These are phyloP conservation scores for Bipolaris zeicola DNA, from an alignment of 2,329 filamentous ascomycete genomes.

Conservation along the genomic window DNA sequence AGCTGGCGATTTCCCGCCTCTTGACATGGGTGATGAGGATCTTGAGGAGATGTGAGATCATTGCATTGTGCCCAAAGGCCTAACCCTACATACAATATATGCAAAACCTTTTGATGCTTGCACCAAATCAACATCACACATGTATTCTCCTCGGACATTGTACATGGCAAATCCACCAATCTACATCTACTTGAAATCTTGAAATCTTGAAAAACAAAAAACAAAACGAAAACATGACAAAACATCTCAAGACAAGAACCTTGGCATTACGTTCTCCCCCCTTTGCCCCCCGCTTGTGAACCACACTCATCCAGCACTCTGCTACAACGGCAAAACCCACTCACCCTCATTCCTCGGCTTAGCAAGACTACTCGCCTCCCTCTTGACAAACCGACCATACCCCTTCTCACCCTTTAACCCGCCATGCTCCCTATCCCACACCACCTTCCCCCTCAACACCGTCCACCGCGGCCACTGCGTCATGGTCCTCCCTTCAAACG, in stretches of 20 bases:
- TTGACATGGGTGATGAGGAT: constrained; percentile 62
- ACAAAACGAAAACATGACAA: too few species aligned
- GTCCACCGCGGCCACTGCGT: constrained; percentile 68
- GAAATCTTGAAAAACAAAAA: too few species aligned
- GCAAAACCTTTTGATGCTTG: too few species aligned
- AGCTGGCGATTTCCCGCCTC: constrained; percentile 70
- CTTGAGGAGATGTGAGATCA: constrained; percentile 63
- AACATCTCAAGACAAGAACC: too few species aligned
- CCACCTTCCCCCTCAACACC: constrained; percentile 62
- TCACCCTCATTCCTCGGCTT: constrained; percentile 34
- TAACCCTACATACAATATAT: too few species aligned
- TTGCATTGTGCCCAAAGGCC: not conserved
- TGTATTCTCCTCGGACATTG: too few species aligned
- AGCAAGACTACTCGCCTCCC: constrained; percentile 49
- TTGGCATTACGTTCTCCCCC: too few species aligned
- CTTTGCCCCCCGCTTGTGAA: too few species aligned
- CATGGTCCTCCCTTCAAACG: constrained; percentile 63
- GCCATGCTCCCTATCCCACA: constrained; percentile 62
- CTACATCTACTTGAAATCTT: too few species aligned
- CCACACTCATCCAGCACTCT: not conserved
- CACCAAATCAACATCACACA: too few species aligned
- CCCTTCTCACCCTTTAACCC: constrained; percentile 57
- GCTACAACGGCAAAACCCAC: constrained; percentile 28
- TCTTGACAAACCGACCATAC: constrained; percentile 57
- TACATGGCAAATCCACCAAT: too few species aligned